These are phyloP conservation scores for Porcisia hertigi DNA, from an alignment of 208 protist genomes.

Conservation along the genomic window DNA sequence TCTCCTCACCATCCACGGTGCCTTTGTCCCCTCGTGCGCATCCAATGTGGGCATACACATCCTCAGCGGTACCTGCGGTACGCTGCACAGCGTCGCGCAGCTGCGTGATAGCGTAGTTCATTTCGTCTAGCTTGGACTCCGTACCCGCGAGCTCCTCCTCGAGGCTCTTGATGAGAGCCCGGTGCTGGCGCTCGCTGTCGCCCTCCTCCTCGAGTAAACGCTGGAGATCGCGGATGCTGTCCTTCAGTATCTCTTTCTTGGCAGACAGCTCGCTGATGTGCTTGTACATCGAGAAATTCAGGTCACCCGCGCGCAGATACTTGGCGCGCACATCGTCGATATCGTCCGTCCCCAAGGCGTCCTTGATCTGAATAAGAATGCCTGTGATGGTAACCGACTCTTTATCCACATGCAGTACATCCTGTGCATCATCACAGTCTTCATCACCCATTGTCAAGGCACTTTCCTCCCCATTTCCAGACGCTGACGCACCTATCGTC, in stretches of 20 bases:
- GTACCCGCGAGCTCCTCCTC: slow-evolving; percentile 88
- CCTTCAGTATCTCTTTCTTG: slow-evolving; percentile 86
- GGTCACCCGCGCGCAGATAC: slow-evolving; percentile 91
- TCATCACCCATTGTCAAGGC: slow-evolving; percentile 30
- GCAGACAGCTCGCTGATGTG: slow-evolving; percentile 95
- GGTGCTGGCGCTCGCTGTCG: slow-evolving; percentile 71
- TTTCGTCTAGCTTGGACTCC: slow-evolving; percentile 78
- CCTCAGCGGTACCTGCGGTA: slow-evolving; percentile 74
- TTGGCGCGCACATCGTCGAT: slow-evolving; percentile 81
- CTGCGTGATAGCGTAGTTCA: slow-evolving; percentile 47
- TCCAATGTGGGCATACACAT: slow-evolving; percentile 74
- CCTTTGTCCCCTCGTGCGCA: slow-evolving; percentile 42
- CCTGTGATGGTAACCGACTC: slow-evolving; percentile 69
- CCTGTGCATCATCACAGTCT: slow-evolving; percentile 27
- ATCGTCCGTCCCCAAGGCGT: slow-evolving; percentile 81
- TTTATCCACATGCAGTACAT: slow-evolving; percentile 44
- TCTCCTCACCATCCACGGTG: slow-evolving; percentile 24
- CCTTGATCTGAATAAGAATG: slow-evolving; percentile 79
- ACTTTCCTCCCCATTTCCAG: slow-evolving; percentile 18
- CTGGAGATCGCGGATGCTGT: slow-evolving; percentile 86
- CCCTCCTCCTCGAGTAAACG: slow-evolving; percentile 83
- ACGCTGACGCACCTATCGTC: slow-evolving; percentile 4
- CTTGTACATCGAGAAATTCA: slow-evolving; percentile 97
- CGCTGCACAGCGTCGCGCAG: slow-evolving; percentile 64
- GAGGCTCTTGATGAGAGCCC: slow-evolving; percentile 82